Conservation (phyloP, 2,329 filamentous ascomycete genomes). For the Exutisphaerella laricina region DNA sequence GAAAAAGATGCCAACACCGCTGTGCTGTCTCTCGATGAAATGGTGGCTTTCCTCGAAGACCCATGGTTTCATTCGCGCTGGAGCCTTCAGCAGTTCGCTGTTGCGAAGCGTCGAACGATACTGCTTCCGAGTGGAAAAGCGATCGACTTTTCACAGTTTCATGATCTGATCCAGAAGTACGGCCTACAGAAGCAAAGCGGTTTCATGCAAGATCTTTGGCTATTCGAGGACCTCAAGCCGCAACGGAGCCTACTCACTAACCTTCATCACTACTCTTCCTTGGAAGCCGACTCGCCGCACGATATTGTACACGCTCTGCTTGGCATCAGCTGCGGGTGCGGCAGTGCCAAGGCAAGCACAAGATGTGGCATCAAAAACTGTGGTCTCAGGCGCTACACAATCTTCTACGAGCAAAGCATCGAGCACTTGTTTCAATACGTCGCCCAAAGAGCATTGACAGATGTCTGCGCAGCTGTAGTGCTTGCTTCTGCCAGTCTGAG, state of each 20-base stretch:
- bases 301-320: slow-evolving; percentile 1
- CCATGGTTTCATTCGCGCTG: background rate
- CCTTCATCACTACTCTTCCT: background rate
- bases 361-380: background rate
- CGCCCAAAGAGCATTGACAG: background rate
- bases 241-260: background rate
- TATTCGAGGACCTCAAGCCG: background rate
- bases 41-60: background rate
- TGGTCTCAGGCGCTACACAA: background rate
- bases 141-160: background rate
- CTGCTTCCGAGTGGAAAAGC: background rate
- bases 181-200: background rate
- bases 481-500: background rate
- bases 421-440: background rate
- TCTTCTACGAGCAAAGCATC: background rate
- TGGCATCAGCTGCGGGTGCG: background rate
- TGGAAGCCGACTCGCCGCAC: background rate
- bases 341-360: background rate
- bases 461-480: background rate
- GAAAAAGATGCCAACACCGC: too few species aligned
- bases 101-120: background rate
- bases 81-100: background rate
- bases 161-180: background rate
- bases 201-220: background rate
- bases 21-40: background rate